Evolutionary conservation across 768 basidiomycete species (phyloP).

Genomic region (Lanmaoa pseudosensibilis): DNA sequence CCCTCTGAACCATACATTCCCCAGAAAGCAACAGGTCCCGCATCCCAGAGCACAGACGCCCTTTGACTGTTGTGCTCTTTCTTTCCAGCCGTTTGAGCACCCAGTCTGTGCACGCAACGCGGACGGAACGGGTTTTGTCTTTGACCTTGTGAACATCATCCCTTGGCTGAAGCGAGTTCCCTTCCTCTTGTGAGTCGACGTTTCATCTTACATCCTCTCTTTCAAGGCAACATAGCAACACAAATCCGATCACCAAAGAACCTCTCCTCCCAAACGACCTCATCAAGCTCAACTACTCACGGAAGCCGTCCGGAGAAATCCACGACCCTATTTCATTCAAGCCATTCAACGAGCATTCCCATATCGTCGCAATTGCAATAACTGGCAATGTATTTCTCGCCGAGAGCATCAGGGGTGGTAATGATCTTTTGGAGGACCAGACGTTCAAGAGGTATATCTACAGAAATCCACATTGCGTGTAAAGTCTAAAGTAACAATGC

Average conservation of each 20-base stretch:
- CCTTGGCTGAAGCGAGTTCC: conserved; percentile 85
- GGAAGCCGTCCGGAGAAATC: conserved; percentile 83
- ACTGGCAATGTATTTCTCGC: conserved; percentile 93
- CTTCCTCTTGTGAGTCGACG: conserved; percentile 1
- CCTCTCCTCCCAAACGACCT: conserved; percentile 70
- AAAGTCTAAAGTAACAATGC: not conserved
- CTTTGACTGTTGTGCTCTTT: conserved; percentile 90
- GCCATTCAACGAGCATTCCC: conserved; percentile 93
- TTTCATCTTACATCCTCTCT: conserved; percentile 9
- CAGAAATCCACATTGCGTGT: not conserved
- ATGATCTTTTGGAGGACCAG: conserved; percentile 83
- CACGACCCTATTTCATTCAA: conserved; percentile 99
- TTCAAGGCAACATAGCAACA: conserved; percentile 76
- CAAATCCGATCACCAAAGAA: conserved; percentile 74
- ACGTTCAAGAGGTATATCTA: conserved; percentile 74
- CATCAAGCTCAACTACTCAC: conserved; percentile 76
- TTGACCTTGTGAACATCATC: conserved; percentile 89
- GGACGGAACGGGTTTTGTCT: conserved; percentile 80
- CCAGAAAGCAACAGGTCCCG: conserved; percentile 66
- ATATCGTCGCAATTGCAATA: conserved; percentile 86
- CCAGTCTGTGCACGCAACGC: conserved; percentile 85
- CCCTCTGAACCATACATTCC: conserved; percentile 8
- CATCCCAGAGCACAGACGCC: conserved; percentile 68
- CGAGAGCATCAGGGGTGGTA: conserved; percentile 84
- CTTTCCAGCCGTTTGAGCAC: conserved; percentile 85